Evolutionary conservation across 1,284 basidiomycete species (phyloP).

Genomic region (Austroboletus rostrupii): DNA sequence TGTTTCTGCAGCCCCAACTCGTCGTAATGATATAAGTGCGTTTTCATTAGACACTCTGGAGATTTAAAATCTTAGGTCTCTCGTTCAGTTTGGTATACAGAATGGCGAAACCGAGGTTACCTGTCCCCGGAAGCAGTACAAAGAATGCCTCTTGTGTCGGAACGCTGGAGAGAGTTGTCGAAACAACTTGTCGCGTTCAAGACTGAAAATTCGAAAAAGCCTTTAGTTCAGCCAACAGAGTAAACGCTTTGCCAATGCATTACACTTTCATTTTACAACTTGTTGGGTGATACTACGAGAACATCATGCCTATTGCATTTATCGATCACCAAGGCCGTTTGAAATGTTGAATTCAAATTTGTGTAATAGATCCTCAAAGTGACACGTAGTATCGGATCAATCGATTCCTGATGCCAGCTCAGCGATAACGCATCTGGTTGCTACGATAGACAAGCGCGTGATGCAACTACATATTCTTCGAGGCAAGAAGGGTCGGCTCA

Average conservation of each 20-base stretch:
- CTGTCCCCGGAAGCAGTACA: conserved; percentile 57
- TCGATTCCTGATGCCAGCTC: too few relatives aligned
- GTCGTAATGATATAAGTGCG: conserved; percentile 81
- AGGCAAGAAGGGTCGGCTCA: too few relatives aligned
- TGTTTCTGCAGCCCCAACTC: conserved; percentile 74
- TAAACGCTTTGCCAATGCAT: conserved; percentile 14
- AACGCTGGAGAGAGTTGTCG: conserved; percentile 65
- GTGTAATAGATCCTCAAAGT: too few relatives aligned
- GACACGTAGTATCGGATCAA: too few relatives aligned
- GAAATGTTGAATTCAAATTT: too few relatives aligned
- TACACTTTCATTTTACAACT: conserved; percentile 33
- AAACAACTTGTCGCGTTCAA: conserved; percentile 58
- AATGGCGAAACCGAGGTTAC: conserved; percentile 69
- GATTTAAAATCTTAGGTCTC: not conserved
- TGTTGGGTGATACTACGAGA: conserved; percentile 59
- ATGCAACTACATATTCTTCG: too few relatives aligned
- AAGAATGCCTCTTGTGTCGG: conserved; percentile 59
- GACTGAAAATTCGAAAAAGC: conserved; percentile 49
- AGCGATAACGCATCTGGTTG: too few relatives aligned
- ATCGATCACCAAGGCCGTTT: too few relatives aligned
- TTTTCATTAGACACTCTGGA: conserved; percentile 1
- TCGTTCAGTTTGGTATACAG: conserved; percentile 70
- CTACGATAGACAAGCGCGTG: too few relatives aligned
- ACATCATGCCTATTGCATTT: conserved; percentile 47
- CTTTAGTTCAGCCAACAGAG: conserved; percentile 21